Base-by-base conservation (phyloP, 2,329 filamentous ascomycete species). In the Colletotrichum viniferum region DNA sequence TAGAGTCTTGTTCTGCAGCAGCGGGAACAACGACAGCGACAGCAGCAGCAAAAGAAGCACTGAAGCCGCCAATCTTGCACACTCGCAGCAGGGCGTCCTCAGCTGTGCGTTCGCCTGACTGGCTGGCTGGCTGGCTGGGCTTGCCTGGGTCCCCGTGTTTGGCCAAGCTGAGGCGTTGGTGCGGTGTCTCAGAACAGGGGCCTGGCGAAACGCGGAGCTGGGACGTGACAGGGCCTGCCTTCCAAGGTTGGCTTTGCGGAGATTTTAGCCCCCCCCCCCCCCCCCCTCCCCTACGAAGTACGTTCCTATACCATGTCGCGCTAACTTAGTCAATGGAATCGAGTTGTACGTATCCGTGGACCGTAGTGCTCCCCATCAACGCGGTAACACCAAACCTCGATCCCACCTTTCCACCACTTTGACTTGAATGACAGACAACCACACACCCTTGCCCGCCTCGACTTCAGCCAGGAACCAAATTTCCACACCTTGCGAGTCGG, bases 171-270 rank as follows among this genome's bases (percentile, higher is more conserved):
- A 67, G 48, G 73, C 72, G 72, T 63, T 75, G 72, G 72, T 72
- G 74, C 67, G 28, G 72, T 68, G 71, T 77, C 74, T 77, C 74
- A 75, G 70, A 69, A 60, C 73, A 74, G 71, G 73, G 73, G 60
- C 26, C 21, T 58, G 63, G 34, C 67, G 72, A 75, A 68, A 72
- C 62, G 56, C 43, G 61, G 65, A 64, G 60, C 24, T 43, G 38
- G 18, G 36, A 28, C 61, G 24, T 56, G 38, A 70, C 71, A 61
- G 61, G 70, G 65, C 26, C 3, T 61, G 14, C 61, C 38, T 69
- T n/a, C n/a, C n/a, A n/a, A n/a, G n/a, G n/a, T n/a, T 62, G 5
- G n/a, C 43, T 21, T 52, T 52, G 71, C 71, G 61, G 58, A 61
- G 71, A 34, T 21, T 52, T 30, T 52, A 52, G 43, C 10, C 43